These are phyloP conservation scores for Rickenella mellea DNA, from an alignment of 768 basidiomycete species.

Conservation along the genomic window DNA sequence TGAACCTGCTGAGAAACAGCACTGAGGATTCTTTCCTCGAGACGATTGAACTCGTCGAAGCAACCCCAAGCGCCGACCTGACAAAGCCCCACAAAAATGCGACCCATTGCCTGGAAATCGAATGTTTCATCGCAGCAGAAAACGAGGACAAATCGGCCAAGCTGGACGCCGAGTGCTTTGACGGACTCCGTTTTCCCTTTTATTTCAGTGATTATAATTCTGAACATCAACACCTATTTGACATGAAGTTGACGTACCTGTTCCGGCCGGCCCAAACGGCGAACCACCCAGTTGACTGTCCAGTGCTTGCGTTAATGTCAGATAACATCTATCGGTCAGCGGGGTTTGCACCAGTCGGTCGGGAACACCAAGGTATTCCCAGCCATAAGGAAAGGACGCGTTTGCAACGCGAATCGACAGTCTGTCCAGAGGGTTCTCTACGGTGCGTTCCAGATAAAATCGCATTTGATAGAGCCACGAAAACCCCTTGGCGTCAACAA, in stretches of 20 bases:
- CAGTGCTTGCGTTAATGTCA: constrained; percentile 92
- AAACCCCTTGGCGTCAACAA: constrained; percentile 63
- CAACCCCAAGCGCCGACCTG: constrained; percentile 99
- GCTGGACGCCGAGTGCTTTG: constrained; percentile 94
- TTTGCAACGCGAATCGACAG: constrained; percentile 80
- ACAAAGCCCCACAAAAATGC: constrained; percentile 96
- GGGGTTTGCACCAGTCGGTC: constrained; percentile 98
- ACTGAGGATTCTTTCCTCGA: constrained; percentile 95
- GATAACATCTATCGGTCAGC: constrained; percentile 91
- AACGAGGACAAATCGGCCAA: constrained; percentile 98
- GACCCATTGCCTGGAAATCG: constrained; percentile 99
- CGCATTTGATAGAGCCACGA: constrained; percentile 98
- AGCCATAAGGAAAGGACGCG: constrained; percentile 91
- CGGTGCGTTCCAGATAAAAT: constrained; percentile 73
- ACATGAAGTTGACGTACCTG: constrained; percentile 40
- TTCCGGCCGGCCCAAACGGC: constrained; percentile 97
- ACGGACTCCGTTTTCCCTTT: constrained; percentile 98
- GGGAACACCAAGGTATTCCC: constrained; percentile 96
- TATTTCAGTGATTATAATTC: constrained; percentile 7
- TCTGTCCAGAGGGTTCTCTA: constrained; percentile 73
- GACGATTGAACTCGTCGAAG: constrained; percentile 95
- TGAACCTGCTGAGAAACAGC: constrained; percentile 99
- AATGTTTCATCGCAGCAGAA: constrained; percentile 99
- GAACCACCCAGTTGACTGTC: constrained; percentile 93
- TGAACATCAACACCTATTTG: neutral